Evolutionary conservation across 495 filamentous ascomycete genomes (phyloP).

Genomic region (Penicillium lagena): DNA sequence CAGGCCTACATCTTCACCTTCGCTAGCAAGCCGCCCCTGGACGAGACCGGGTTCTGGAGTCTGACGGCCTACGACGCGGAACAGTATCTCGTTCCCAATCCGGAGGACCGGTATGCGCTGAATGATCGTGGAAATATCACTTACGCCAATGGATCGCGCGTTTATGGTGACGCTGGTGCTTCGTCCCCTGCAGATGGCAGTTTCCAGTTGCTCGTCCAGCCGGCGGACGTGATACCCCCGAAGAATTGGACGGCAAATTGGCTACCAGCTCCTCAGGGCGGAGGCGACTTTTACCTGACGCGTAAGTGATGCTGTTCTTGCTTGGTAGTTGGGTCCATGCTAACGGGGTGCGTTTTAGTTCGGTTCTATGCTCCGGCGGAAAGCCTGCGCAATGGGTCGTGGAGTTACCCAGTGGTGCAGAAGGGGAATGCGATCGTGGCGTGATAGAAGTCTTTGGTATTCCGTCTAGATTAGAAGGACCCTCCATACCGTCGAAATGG

Average conservation of each 20-base stretch:
- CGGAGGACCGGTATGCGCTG: conserved; percentile 15
- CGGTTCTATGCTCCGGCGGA: no score
- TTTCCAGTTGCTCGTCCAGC: conserved; percentile 19
- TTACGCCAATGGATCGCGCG: conserved; percentile 16
- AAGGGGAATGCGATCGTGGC: background rate
- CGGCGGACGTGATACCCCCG: conserved; percentile 19
- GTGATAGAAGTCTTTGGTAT: background rate
- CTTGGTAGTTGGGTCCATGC: no score
- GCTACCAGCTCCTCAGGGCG: background rate
- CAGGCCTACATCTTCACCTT: conserved; percentile 21
- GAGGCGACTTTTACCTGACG: no score
- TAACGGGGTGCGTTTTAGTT: no score
- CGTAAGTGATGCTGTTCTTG: no score
- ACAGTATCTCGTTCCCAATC: conserved; percentile 19
- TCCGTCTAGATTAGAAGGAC: background rate
- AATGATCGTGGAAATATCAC: conserved; percentile 25
- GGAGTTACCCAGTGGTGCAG: background rate
- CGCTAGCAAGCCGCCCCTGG: conserved; percentile 20
- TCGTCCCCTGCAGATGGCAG: background rate
- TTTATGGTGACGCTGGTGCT: conserved; percentile 9
- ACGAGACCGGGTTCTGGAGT: conserved; percentile 26
- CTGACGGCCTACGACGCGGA: conserved; percentile 21
- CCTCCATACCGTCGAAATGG: background rate
- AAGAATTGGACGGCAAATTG: conserved; percentile 26
- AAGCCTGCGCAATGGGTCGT: no score